Percentiles rank a stretch among this genome's conserved stretches.
Evolutionary conservation across 176 grass and related monocot genomes (phyloP).

Genomic region (Avena sativa): DNA sequence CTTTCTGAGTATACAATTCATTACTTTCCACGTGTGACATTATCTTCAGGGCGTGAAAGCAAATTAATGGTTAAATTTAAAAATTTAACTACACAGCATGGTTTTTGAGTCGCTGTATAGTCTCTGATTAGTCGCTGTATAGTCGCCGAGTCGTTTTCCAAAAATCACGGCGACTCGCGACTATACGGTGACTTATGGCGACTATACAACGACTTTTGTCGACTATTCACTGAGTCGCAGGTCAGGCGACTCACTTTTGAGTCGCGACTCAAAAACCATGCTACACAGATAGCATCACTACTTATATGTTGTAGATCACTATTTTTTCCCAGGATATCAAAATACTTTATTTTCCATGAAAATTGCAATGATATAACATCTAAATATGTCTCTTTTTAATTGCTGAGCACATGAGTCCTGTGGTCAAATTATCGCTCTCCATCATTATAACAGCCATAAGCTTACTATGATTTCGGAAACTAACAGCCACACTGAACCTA

Average conservation of each 20-base stretch:
- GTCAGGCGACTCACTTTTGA: too few species aligned
- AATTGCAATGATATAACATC: not conserved
- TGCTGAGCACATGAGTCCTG: conserved; percentile 2
- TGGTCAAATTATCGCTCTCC: not conserved
- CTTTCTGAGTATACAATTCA: not conserved
- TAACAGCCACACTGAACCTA: conserved; percentile 36
- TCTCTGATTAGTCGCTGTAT: too few species aligned
- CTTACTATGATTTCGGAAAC: conserved; percentile 31
- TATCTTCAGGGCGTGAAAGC: conserved; percentile 9
- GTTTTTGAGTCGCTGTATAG: too few species aligned
- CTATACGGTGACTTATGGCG: too few species aligned
- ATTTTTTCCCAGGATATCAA: not conserved
- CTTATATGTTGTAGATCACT: not conserved
- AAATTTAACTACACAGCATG: not conserved
- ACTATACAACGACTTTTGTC: too few species aligned
- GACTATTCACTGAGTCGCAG: too few species aligned
- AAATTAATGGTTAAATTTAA: conserved; percentile 1
- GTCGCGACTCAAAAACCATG: not conserved
- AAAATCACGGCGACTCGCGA: too few species aligned
- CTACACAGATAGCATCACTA: not conserved
- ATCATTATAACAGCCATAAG: not conserved
- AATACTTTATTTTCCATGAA: not conserved
- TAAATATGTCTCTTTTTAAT: not conserved
- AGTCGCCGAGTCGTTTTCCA: too few species aligned
- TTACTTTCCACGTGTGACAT: conserved; percentile 10